These are phyloP conservation scores for Coleophoma cylindrospora DNA, from an alignment of 2,329 filamentous ascomycete species.

Conservation along the genomic window DNA sequence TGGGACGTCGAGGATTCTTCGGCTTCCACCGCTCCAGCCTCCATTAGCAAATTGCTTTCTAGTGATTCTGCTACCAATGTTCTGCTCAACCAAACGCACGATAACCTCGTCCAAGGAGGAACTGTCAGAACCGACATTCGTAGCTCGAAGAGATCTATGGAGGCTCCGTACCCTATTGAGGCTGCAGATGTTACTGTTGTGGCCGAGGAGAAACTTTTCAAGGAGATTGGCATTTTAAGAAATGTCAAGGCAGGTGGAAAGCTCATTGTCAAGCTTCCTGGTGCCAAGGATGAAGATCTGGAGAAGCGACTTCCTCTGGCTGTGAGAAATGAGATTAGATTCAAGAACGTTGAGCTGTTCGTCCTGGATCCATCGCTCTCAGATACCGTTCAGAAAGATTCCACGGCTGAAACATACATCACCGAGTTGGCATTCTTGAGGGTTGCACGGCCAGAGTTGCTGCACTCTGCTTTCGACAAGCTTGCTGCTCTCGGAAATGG, in stretches of 20 bases:
- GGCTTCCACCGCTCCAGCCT: slow-evolving; percentile 58
- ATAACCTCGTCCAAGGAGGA: slow-evolving; percentile 69
- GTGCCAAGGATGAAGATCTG: slow-evolving; percentile 79
- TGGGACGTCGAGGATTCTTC: slow-evolving; percentile 82
- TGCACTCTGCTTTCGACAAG: slow-evolving; percentile 60
- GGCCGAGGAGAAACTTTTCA: slow-evolving; percentile 73
- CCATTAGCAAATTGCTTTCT: slow-evolving; percentile 56
- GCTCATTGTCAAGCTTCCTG: slow-evolving; percentile 70
- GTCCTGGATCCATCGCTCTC: slow-evolving; percentile 69
- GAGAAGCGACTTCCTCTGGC: slow-evolving; percentile 76
- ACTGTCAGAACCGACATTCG: slow-evolving; percentile 80
- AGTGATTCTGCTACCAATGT: slow-evolving; percentile 65
- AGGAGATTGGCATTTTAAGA: slow-evolving; percentile 69
- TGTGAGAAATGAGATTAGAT: slow-evolving; percentile 66
- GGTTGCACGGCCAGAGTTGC: slow-evolving; percentile 63
- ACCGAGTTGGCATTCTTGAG: slow-evolving; percentile 81
- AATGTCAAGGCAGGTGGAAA: slow-evolving; percentile 66
- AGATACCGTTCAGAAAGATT: slow-evolving; percentile 62
- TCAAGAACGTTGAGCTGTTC: slow-evolving; percentile 67
- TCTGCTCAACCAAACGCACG: slow-evolving; percentile 56
- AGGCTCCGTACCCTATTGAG: slow-evolving; percentile 77
- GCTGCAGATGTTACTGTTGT: slow-evolving; percentile 76
- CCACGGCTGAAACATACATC: slow-evolving; percentile 58
- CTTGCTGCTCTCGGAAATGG: slow-evolving; percentile 53
- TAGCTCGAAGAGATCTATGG: slow-evolving; percentile 74